These are phyloP conservation scores for Yarrowia porcina DNA, from an alignment of 805 yeast species.

Conservation along the genomic window DNA sequence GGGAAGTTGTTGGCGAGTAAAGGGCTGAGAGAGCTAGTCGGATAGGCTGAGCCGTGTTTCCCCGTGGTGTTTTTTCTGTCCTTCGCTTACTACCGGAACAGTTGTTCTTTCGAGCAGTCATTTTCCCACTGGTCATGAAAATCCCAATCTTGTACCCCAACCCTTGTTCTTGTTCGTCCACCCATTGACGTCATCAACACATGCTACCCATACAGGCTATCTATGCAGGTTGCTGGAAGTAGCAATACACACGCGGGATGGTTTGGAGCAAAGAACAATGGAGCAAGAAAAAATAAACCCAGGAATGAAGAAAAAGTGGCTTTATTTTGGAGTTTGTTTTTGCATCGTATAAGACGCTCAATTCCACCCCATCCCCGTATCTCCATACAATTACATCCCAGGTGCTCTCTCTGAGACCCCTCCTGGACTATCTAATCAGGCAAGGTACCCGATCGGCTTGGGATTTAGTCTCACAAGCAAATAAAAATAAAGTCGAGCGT, in stretches of 20 bases:
- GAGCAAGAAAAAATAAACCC: not conserved
- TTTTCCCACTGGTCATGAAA: not conserved
- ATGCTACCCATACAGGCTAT: constrained; percentile 4
- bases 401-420: not conserved
- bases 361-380: no score
- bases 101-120: not conserved
- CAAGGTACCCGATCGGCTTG: constrained; percentile 9
- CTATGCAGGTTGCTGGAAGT: constrained; percentile 22
- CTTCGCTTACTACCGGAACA: no score
- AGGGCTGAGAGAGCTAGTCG: not conserved
- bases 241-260: constrained; percentile 3
- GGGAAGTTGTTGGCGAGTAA: not conserved
- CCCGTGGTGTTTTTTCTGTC: no score
- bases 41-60: no score
- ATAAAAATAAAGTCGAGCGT: not conserved
- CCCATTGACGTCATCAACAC: constrained; percentile 21
- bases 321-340: no score
- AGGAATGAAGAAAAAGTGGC: no score
- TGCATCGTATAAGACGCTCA: no score
- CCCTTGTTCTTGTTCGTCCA: no score
- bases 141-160: no score
- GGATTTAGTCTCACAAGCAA: not conserved
- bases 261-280: not conserved
- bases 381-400: no score
- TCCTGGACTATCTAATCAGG: not conserved